Base-by-base conservation (phyloP, 2,329 filamentous ascomycete species). In the Aspergillus unguis region DNA sequence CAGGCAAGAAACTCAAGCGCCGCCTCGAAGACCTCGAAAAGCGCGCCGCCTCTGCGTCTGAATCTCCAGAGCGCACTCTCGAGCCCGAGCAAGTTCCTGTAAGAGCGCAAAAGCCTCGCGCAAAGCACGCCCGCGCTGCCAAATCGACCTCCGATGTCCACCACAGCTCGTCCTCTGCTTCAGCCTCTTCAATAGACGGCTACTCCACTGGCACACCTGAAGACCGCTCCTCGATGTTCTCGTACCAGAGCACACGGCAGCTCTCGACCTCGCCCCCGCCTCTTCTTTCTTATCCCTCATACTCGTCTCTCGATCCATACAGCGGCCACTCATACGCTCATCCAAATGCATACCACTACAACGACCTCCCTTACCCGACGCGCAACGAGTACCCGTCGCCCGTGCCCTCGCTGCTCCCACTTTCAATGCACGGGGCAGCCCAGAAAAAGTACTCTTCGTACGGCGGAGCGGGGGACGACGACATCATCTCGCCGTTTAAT, bases 1-100 rank as follows among this genome's bases (percentile, higher is more conserved):
- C 60, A 80, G 81, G 83, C 69, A 85, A 85, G 75, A 85, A 85
- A 75, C 75, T 85, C 64, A 86, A 86, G 80, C 81, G 83, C 71
- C 79, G 83, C 61, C 73, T 85, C 63, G 83, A 85, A 71, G 83
- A 85, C 63, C 73, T 85, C 46, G 83, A 85, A 67, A 77, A 81
- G 61, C 76, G 82, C 63, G 81, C 83, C 44, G 81, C 79, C 5
- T 84, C 81, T 36, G 80, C 80, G 54, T 85, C 83, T 48, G 77
- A 78, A 54, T 85, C 82, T 36, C 83, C 83, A 48, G 82, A 85
- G 67, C 79, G 81, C 64, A 74, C 75, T 57, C 80, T 80, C 53
- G 77, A 75, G 46, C 78, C 83, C 66, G 75, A 81, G 25, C 75
- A 78, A 48, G 59, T 60, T 23, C 54, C 65, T 11, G 27, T 29